Percentiles rank a stretch among this genome's conserved stretches.
Conservation (phyloP, 495 filamentous ascomycete genomes). For the Gamarada debralockiae region DNA sequence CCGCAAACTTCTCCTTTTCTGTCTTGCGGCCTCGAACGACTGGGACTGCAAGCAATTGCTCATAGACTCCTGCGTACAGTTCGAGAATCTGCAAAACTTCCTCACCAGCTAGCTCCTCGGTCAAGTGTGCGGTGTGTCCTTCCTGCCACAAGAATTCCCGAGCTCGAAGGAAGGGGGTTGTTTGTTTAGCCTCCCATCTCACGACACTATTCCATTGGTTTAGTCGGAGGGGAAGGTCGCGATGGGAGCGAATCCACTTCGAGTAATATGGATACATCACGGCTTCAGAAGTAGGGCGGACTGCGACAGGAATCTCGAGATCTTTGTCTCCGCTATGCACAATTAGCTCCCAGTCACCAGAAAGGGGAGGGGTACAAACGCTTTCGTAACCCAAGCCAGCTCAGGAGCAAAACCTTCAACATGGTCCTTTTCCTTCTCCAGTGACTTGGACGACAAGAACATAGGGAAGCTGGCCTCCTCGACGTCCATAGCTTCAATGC, state of each 20-base stretch:
- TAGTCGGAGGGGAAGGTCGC: conserved; percentile 85
- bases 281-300: conserved; percentile 89
- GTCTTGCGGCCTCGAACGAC: conserved; percentile 89
- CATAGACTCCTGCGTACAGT: conserved; percentile 83
- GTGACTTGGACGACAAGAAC: conserved; percentile 84
- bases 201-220: conserved; percentile 99
- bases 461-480: conserved; percentile 95
- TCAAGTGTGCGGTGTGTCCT: conserved; percentile 93
- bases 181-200: conserved; percentile 97
- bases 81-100: conserved; percentile 95
- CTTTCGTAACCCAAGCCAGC: conserved; percentile 97
- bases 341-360: conserved; percentile 7
- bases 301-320: conserved; percentile 91
- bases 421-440: conserved; percentile 94
- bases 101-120: conserved; percentile 65
- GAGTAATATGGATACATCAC: conserved; percentile 96
- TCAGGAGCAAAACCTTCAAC: conserved; percentile 97
- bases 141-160: conserved; percentile 98
- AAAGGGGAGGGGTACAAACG: conserved; percentile 48
- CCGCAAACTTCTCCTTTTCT: conserved; percentile 95
- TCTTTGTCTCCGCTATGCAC: conserved; percentile 69
- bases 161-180: conserved; percentile 88
- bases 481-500: conserved; percentile 85
- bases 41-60: conserved; percentile 89
- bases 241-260: conserved; percentile 92